Base-by-base conservation (phyloP, 768 basidiomycete genomes). In the Myochromella boudieri region DNA sequence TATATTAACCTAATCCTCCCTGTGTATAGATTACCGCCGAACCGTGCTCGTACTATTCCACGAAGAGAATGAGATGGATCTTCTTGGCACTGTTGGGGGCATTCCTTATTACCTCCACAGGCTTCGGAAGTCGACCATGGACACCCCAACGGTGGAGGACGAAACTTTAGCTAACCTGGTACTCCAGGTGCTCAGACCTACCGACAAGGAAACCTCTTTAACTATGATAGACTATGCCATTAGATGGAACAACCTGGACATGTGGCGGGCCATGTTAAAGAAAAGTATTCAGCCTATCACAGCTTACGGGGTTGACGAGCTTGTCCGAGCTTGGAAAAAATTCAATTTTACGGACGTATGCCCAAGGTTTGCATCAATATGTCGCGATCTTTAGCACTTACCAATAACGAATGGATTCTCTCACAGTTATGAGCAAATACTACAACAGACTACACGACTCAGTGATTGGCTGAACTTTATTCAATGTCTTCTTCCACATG, bases 21-120 rank as follows among this genome's bases (percentile, higher is more conserved):
- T 70, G 8, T 6, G 15, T 3, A 4, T 36, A 55, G 54, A 37
- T 32, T 49, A 49, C 18, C 48, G 37, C 20, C 39, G 43, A 25
- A 44, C 46, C 1, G 50, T 48, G 14, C 26, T 53, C 7, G 27
- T 56, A 3, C 45, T 56, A n/a, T 7, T 53, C 11, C 49, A 38
- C 31, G 31, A 45, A 39, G 34, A 42, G 2, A 28, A 55, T 3
- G 49, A 42, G 42, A 24, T 15, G 18, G 9, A 15, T 9, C 26
- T 17, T 3, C 18, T 32, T 11, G 25, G 25, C 15, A 60, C 67
- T 34, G 47, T 76, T 21, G 52, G 64, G n/a, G 70, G 69, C 8
- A 37, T 32, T 8, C 20, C 46, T 14, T 34, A 62, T 15, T 25
- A 60, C 3, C 25, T 37, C 9, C 21, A 56, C 3, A 45, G 46